Evolutionary conservation across 148 eudicot genomes (phyloP).

Genomic region (Persicaria maculosa): DNA sequence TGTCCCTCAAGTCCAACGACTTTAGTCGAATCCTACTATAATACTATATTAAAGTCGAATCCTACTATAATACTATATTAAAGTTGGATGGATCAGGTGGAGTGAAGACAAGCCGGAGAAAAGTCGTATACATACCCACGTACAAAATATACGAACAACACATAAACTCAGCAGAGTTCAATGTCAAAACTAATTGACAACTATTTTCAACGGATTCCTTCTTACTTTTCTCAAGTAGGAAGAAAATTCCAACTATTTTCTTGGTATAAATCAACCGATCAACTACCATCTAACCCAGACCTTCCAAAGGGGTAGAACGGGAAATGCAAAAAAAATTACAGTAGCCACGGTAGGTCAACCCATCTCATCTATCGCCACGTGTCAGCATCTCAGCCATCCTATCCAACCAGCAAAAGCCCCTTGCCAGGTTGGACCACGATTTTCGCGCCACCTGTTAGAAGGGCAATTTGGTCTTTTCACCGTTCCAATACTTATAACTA

Average conservation of each 20-base stretch:
- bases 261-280: too few species aligned
- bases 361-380: not conserved
- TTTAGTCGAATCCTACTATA: too few species aligned
- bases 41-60: too few species aligned
- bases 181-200: too few species aligned
- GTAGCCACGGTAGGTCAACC: slow-evolving; percentile 3
- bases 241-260: not conserved
- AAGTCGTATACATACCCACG: too few species aligned
- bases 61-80: too few species aligned
- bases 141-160: too few species aligned
- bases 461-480: slow-evolving; percentile 13
- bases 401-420: not conserved
- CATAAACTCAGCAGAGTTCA: too few species aligned
- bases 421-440: not conserved
- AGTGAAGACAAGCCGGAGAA: too few species aligned
- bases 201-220: too few species aligned
- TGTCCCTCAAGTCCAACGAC: too few species aligned
- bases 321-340: not conserved
- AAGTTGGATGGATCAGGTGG: too few species aligned
- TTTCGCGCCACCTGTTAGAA: slow-evolving; percentile 5
- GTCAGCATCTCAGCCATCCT: not conserved
- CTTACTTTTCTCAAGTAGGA: not conserved
- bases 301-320: not conserved
- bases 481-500: not conserved
- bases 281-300: not conserved